These are phyloP conservation scores for Coriaria nepalensis DNA, from an alignment of 306 rosid genomes.

Conservation along the genomic window DNA sequence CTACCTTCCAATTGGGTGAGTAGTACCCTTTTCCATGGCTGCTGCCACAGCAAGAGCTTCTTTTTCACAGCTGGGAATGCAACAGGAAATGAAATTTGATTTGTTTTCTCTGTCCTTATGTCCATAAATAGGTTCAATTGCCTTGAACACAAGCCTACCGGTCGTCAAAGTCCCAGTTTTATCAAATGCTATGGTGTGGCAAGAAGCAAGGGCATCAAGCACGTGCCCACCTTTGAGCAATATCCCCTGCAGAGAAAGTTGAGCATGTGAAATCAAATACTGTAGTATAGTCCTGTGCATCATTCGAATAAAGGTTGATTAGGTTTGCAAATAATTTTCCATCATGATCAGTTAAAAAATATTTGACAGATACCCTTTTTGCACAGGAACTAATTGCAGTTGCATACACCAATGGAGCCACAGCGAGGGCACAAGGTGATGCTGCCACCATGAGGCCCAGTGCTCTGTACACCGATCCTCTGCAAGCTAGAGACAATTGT, in stretches of 20 bases:
- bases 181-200: slow-evolving; percentile 87
- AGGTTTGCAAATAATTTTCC: too few relatives aligned
- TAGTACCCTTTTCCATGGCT: slow-evolving; percentile 97
- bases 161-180: slow-evolving; percentile 97
- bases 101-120: slow-evolving; percentile 27
- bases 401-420: slow-evolving; percentile 93
- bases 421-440: slow-evolving; percentile 97
- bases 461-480: slow-evolving; percentile 95
- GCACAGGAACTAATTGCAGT: slow-evolving; percentile 94
- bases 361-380: slow-evolving; percentile 44
- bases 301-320: background rate
- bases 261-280: slow-evolving; percentile 3
- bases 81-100: slow-evolving; percentile 45
- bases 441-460: slow-evolving; percentile 98
- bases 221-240: slow-evolving; percentile 94
- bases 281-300: background rate
- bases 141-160: slow-evolving; percentile 82
- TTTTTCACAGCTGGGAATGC: slow-evolving; percentile 87
- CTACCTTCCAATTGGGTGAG: slow-evolving; percentile 98
- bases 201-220: slow-evolving; percentile 89
- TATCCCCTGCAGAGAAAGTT: slow-evolving; percentile 53
- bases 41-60: slow-evolving; percentile 99
- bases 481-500: slow-evolving; percentile 51
- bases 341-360: too few relatives aligned
- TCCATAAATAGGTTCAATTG: slow-evolving; percentile 92